Base-by-base conservation (phyloP, 2,329 filamentous ascomycete genomes). In the Anisogramma anomala region DNA sequence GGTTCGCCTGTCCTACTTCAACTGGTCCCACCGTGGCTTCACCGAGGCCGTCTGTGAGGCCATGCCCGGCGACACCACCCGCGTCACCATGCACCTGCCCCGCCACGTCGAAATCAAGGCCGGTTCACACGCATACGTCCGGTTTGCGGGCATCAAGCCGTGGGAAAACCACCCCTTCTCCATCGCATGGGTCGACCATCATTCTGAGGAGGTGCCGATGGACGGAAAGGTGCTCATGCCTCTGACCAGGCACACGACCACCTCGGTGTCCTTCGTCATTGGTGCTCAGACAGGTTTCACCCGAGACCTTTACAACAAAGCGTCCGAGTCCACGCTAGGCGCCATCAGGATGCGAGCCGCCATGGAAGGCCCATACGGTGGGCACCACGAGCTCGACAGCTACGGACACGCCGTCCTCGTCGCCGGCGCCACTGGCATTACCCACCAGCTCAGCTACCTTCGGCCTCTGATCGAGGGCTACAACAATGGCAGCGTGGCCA, bases 371-470 rank as follows among this genome's bases (percentile, higher is more conserved):
- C 89, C 91, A 1, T 96, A 96, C 57, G 81, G 77, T 4, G 81
- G 80, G 31, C 81, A 86, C 56, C 82, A 94, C 61, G 79, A 78
- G 46, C 79, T 96, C 49, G 80, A 87, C 60, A 95, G 88, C 6
- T 96, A 95, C 61, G 89, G 91, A 28, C 91, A 93, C 32, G 79
- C 81, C 33, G 75, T 98, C 48, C 79, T 98, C 42, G 87, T 95
- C 56, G 88, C 89, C 10, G 88, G 87, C 42, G 85, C 89, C 43
- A 87, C 91, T 4, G 91, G 91, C 48, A 96, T 98, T 62, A 94
- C 89, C 1, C 89, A 96, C 59, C 87, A 94, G 58, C 76, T 96
- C 22, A 84, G 87, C 25, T 94, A 93, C 59, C 73, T 95, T 7
- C 80, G 79, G 41, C 81, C 91, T 38, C 67, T 89, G 4, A 72